A percentile compares a stretch with the other conserved stretches of the same genome.
Conservation (phyloP, 345 rosid species). For the Hypericum perforatum region DNA sequence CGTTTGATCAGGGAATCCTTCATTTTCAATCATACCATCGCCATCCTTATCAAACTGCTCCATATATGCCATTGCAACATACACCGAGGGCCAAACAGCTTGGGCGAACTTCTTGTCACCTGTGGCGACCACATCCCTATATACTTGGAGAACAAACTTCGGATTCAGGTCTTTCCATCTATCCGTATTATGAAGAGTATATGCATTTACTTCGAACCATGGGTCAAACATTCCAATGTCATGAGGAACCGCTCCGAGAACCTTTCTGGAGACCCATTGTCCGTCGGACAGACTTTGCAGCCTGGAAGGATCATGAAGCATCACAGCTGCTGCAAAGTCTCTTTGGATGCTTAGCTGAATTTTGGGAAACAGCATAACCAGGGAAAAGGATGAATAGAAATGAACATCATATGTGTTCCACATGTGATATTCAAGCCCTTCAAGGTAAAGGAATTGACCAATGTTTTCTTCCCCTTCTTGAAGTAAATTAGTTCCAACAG, state of each 20-base stretch:
- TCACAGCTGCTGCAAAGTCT: constrained; percentile 88
- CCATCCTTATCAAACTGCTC: constrained; percentile 86
- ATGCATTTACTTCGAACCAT: constrained; percentile 86
- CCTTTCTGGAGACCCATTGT: constrained; percentile 56
- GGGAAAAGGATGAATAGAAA: constrained; percentile 81
- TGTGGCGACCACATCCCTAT: constrained; percentile 79
- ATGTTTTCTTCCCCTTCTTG: constrained; percentile 88
- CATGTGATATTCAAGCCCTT: constrained; percentile 84
- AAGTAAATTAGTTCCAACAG: constrained; percentile 81
- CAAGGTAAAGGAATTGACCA: constrained; percentile 87
- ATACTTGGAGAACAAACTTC: constrained; percentile 87
- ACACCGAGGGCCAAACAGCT: constrained; percentile 91
- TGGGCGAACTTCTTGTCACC: constrained; percentile 69
- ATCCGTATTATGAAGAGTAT: constrained; percentile 55
- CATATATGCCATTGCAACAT: constrained; percentile 84
- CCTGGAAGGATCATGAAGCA: constrained; percentile 80
- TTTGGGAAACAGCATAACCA: constrained; percentile 81
- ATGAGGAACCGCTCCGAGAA: constrained; percentile 93
- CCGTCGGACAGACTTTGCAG: constrained; percentile 54
- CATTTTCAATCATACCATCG: constrained; percentile 94
- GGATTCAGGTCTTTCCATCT: constrained; percentile 94
- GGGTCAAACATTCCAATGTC: constrained; percentile 79
- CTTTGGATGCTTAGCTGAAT: constrained; percentile 83
- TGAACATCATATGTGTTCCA: constrained; percentile 98
- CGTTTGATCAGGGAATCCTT: constrained; percentile 94